Percentiles rank a stretch among this genome's conserved stretches.
Conservation (phyloP, 495 filamentous ascomycete species). For the Aspergillus sclerotioniger region DNA sequence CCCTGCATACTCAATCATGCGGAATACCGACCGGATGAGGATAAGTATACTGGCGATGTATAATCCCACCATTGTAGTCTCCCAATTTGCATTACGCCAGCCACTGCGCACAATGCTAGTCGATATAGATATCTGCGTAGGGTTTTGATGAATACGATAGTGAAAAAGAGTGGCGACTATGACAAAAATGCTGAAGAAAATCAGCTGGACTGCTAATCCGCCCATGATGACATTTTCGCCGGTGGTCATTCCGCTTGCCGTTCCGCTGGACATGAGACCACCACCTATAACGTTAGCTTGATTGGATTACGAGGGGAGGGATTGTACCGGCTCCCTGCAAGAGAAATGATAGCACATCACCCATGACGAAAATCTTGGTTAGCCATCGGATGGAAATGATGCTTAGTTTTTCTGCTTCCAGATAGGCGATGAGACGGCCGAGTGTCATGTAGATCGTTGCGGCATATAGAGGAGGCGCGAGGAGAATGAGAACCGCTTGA, state of each 20-base stretch:
- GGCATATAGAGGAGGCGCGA: conserved; percentile 45
- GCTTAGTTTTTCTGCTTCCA: conserved; percentile 41
- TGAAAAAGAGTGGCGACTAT: conserved; percentile 36
- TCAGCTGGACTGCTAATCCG: conserved; percentile 39
- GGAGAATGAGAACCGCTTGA: conserved; percentile 40
- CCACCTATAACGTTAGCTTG: neutral
- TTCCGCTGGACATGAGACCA: neutral
- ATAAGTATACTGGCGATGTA: conserved; percentile 7
- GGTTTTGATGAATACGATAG: conserved; percentile 20
- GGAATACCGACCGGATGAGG: conserved; percentile 2
- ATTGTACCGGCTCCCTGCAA: conserved; percentile 19
- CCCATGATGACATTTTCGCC: conserved; percentile 38
- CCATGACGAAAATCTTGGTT: conserved; percentile 33
- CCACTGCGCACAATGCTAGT: neutral
- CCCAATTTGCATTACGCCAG: neutral
- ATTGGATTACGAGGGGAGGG: neutral
- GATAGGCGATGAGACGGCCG: conserved; percentile 46
- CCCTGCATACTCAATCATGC: conserved; percentile 3
- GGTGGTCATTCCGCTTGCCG: conserved; percentile 30
- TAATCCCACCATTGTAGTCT: neutral
- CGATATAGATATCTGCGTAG: neutral
- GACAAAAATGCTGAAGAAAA: conserved; percentile 46
- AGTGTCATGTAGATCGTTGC: conserved; percentile 61
- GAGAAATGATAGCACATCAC: conserved; percentile 31
- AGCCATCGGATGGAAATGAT: conserved; percentile 23